Evolutionary conservation across 768 basidiomycete genomes (phyloP).

Genomic region (Mycena galopus): DNA sequence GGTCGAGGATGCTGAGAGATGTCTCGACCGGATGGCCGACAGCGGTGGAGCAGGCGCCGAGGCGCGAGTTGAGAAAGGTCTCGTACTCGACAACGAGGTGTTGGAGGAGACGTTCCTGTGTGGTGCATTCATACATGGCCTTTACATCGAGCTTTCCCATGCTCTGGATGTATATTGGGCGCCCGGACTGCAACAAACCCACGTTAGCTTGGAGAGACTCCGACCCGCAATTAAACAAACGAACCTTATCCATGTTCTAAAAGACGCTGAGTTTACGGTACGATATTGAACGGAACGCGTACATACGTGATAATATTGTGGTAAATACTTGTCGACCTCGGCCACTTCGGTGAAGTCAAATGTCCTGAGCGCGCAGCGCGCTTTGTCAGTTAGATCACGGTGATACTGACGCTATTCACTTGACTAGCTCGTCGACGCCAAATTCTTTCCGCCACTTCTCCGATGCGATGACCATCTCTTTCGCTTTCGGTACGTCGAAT

Average conservation of each 20-base stretch:
- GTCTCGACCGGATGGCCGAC: constrained; percentile 94
- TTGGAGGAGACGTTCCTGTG: constrained; percentile 88
- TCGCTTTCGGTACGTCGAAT: constrained; percentile 87
- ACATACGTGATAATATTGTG: constrained; percentile 87
- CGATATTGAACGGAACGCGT: neutral
- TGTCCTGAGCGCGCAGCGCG: constrained; percentile 65
- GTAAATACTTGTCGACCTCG: constrained; percentile 92
- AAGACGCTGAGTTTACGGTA: too few relatives aligned
- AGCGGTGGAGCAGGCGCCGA: constrained; percentile 80
- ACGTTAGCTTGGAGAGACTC: neutral
- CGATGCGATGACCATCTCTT: constrained; percentile 83
- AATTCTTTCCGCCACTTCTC: constrained; percentile 94
- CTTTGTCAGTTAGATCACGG: neutral
- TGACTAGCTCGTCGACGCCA: constrained; percentile 79
- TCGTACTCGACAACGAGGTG: constrained; percentile 96
- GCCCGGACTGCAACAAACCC: constrained; percentile 78
- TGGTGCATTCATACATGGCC: constrained; percentile 85
- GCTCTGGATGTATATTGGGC: constrained; percentile 95
- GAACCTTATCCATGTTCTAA: constrained; percentile 86
- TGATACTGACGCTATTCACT: constrained; percentile 56
- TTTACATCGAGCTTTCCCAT: constrained; percentile 91
- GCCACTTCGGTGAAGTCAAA: constrained; percentile 90
- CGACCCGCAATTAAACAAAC: neutral
- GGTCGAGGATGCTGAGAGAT: constrained; percentile 97
- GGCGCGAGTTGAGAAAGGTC: constrained; percentile 82